A percentile compares a stretch with the other conserved stretches of the same genome.
phyloP scores from a whole-genome alignment of 2,329 filamentous ascomycete genomes.

The Xenosphaeropsis pyriputrescens region DNA sequence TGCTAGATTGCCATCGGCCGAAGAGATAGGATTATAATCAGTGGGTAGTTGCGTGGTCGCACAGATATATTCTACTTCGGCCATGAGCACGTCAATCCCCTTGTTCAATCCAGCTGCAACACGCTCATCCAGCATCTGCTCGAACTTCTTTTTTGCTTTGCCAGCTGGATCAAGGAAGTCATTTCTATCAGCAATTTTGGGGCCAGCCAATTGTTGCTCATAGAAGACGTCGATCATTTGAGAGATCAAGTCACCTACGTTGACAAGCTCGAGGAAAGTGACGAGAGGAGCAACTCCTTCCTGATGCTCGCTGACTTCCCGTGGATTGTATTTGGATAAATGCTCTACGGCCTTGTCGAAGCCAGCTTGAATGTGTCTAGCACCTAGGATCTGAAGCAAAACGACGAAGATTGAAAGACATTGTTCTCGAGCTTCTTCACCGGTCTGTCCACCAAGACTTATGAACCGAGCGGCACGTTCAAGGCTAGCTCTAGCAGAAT shows the following conservation, averaged over 20 bases:
- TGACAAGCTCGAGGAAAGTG: conserved; percentile 93
- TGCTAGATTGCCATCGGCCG: conserved; percentile 16
- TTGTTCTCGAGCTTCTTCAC: conserved; percentile 73
- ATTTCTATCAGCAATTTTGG: conserved; percentile 76
- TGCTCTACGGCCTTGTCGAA: conserved; percentile 90
- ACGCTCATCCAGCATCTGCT: conserved; percentile 95
- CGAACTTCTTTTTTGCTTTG: conserved; percentile 94
- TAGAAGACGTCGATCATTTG: conserved; percentile 99
- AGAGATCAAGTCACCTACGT: conserved; percentile 92
- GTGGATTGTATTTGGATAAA: conserved; percentile 79
- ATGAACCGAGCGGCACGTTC: conserved; percentile 79
- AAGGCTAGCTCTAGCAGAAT: conserved; percentile 74
- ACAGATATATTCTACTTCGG: conserved; percentile 91
- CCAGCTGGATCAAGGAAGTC: conserved; percentile 88
- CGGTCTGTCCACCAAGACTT: conserved; percentile 61
- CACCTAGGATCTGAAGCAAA: conserved; percentile 71
- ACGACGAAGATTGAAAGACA: conserved; percentile 81
- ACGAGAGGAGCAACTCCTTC: conserved; percentile 75
- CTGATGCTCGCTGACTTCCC: conserved; percentile 60
- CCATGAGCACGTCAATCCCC: conserved; percentile 96
- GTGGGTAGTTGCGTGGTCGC: conserved; percentile 74
- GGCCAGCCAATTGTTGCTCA: conserved; percentile 76
- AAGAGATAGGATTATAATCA: conserved; percentile 70
- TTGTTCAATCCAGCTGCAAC: conserved; percentile 94
- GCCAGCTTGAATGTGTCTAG: conserved; percentile 77